Base-by-base conservation (phyloP, 139 green algal species). In the Chlorella sp. region DNA sequence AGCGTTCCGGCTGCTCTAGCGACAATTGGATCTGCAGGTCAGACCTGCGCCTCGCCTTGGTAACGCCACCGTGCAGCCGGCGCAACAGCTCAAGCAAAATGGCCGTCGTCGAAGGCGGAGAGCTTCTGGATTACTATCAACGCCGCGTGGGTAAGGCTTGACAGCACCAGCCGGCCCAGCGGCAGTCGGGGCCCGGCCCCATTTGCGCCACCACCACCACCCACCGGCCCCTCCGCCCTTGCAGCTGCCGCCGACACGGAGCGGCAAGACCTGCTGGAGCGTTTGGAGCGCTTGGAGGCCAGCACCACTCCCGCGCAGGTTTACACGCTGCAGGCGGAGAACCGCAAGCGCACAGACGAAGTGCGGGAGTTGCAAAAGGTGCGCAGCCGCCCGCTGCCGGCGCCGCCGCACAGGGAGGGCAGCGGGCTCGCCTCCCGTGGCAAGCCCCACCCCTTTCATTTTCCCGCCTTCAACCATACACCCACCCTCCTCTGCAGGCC, bases 341-440 rank as follows among this genome's bases (percentile, higher is more conserved):
- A 95, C 64, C 91, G 93, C 30, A 96, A 96, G 81, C 91, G 96
- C 1, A 91, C 92, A 14, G 95, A 97, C 2, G 96, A 98, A 69
- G 91, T 98, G 15, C 91, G 92, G 32, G 96, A 98, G 89, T 90
- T 98, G 42, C 96, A 98, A 61, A 97, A 97, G 94, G 95, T 96
- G 37, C 21, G 64, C 7, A 9, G 5, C 48, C 9, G 48, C 48
- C 48, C 48, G 48, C 48, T 9, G 48, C 5, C 48, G 48, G 48
- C 48, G 48, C 48, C 9, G 48, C 48, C 48, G 48, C n/a, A n/a
- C n/a, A n/a, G n/a, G n/a, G n/a, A 16, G 48, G 48, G 48, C 48
- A 57, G 48, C 48, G 48, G 48, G 48, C 48, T 57, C 48, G 48
- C 9, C 7, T 57, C 9, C 7, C 9, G 5, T 9, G 7, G 48